Evolutionary conservation across 2,329 filamentous ascomycete genomes (phyloP).

Genomic region (Arachnomyces sp.): DNA sequence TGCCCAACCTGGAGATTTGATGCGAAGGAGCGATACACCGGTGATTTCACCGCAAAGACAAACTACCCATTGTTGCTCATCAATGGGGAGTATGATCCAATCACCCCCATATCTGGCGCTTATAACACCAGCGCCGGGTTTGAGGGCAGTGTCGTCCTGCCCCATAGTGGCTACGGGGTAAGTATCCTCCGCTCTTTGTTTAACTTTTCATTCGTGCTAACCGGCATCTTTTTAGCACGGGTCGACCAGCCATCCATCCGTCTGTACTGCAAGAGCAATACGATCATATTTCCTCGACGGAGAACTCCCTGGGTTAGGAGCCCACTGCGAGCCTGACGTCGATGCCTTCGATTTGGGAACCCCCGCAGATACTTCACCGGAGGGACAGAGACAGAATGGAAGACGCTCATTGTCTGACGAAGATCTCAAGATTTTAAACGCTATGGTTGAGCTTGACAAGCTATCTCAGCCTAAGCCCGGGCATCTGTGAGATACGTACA

Average conservation of each 20-base stretch:
- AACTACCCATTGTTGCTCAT: constrained; percentile 19
- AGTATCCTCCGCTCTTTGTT: constrained; percentile 6
- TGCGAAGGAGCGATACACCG: constrained; percentile 16
- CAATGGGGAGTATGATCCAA: constrained; percentile 16
- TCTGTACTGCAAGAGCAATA: constrained; percentile 22
- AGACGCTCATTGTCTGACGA: too few species aligned
- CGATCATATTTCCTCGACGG: constrained; percentile 28
- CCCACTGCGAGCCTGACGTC: constrained; percentile 21
- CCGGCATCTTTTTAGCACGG: constrained; percentile 7
- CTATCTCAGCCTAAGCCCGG: too few species aligned
- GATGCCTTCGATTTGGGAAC: constrained; percentile 4
- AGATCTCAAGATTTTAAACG: too few species aligned
- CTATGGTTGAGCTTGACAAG: too few species aligned
- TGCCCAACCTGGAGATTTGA: constrained; percentile 15
- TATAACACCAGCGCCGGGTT: constrained; percentile 16
- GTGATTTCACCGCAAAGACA: constrained; percentile 16
- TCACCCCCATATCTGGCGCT: constrained; percentile 17
- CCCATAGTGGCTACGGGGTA: constrained; percentile 17
- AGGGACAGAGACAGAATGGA: not conserved
- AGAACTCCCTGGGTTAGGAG: constrained; percentile 24
- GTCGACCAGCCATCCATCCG: constrained; percentile 20
- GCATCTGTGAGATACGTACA: too few species aligned
- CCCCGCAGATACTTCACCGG: too few species aligned
- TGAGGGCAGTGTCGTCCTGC: constrained; percentile 18
- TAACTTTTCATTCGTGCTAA: not conserved